phyloP scores from a whole-genome alignment of 2,329 filamentous ascomycete genomes.

The Colletotrichum sp. region DNA sequence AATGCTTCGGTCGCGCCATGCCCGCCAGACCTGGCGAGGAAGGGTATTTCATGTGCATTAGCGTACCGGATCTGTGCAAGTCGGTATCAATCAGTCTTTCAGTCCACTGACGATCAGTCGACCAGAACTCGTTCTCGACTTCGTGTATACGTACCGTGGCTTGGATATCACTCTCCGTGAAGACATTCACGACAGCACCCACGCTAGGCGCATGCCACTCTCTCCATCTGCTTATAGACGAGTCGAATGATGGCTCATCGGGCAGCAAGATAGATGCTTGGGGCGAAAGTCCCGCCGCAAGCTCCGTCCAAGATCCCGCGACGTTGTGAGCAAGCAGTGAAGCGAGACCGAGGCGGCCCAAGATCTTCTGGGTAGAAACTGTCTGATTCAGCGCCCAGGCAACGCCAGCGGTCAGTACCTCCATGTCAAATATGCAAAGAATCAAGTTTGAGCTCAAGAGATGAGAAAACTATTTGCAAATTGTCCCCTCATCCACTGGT shows the following conservation, averaged over 20 bases:
- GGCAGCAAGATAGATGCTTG: neutral
- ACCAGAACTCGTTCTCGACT: neutral
- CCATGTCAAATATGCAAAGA: neutral
- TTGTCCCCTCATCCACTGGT: neutral
- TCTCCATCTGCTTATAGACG: neutral
- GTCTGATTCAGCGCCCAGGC: neutral
- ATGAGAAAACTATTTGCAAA: neutral
- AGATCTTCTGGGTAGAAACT: neutral
- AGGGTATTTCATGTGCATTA: neutral
- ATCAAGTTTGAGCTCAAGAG: neutral
- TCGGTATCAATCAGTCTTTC: neutral
- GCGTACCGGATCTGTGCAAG: neutral
- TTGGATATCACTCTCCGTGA: constrained; percentile 5
- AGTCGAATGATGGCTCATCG: neutral
- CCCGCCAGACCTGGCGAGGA: constrained; percentile 19
- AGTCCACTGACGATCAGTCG: neutral
- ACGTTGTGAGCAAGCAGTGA: neutral
- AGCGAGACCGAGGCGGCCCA: neutral
- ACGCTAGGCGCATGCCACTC: constrained; percentile 6
- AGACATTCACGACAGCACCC: neutral
- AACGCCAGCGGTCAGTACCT: neutral
- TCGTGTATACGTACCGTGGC: neutral
- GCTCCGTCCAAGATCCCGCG: neutral
- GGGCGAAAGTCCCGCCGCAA: neutral
- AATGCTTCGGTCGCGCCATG: constrained; percentile 20